These are phyloP conservation scores for Ustilago vetiveriae DNA, from an alignment of 1,284 basidiomycete genomes.

Conservation along the genomic window DNA sequence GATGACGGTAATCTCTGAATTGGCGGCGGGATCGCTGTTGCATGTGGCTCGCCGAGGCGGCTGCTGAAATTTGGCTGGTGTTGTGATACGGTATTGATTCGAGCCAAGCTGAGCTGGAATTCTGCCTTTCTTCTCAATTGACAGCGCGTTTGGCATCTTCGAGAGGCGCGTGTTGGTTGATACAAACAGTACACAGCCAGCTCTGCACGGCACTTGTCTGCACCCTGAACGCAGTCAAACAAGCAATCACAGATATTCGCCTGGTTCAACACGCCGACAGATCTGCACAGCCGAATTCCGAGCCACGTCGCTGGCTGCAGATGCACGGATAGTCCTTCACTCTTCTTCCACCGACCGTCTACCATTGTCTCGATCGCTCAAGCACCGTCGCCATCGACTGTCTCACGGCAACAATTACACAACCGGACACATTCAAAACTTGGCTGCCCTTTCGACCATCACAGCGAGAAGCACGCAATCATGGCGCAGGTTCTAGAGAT, in stretches of 20 bases:
- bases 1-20: not conserved
- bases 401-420: no score
- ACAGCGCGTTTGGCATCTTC: conserved; percentile 3
- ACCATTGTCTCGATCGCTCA: no score
- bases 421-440: no score
- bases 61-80: not conserved
- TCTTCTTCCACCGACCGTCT: no score
- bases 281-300: conserved; percentile 19
- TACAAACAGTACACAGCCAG: no score
- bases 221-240: conserved; percentile 5
- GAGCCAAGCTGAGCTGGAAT: conserved; percentile 6
- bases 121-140: conserved; percentile 10
- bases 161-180: no score
- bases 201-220: no score
- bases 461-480: no score
- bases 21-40: conserved; percentile 3
- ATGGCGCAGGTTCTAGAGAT: conserved; percentile 56
- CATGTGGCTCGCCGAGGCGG: conserved; percentile 3
- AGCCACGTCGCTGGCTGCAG: not conserved
- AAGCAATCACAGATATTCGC: not conserved
- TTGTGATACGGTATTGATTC: no score
- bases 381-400: no score
- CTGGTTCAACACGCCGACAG: not conserved
- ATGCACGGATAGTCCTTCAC: no score
- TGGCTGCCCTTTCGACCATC: no score